These are phyloP conservation scores for Curvularia lunata DNA, from an alignment of 2,329 filamentous ascomycete genomes.

Conservation along the genomic window DNA sequence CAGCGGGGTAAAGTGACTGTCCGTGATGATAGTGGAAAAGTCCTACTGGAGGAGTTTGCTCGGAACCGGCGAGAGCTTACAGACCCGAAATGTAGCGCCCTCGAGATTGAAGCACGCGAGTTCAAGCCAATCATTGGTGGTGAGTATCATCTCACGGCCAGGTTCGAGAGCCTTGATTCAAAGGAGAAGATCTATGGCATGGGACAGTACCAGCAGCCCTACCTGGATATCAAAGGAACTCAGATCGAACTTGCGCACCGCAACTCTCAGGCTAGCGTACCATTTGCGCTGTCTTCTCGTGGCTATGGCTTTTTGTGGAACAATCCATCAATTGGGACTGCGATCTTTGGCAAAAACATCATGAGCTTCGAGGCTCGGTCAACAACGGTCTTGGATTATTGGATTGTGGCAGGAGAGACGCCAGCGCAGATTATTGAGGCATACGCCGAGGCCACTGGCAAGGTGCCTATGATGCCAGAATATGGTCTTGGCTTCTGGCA, in stretches of 20 bases:
- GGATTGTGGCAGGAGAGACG: slow-evolving; percentile 65
- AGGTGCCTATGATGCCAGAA: slow-evolving; percentile 69
- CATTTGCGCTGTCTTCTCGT: slow-evolving; percentile 65
- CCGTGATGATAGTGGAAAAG: slow-evolving; percentile 49
- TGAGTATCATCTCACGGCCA: slow-evolving; percentile 63
- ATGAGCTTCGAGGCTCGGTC: slow-evolving; percentile 68
- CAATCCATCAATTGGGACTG: slow-evolving; percentile 67
- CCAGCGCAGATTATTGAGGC: slow-evolving; percentile 63
- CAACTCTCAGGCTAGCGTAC: slow-evolving; percentile 70
- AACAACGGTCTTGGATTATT: slow-evolving; percentile 66
- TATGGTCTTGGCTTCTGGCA: slow-evolving; percentile 74
- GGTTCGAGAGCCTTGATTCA: slow-evolving; percentile 62
- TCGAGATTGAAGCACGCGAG: slow-evolving; percentile 64
- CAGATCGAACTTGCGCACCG: slow-evolving; percentile 70
- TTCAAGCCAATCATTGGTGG: slow-evolving; percentile 61
- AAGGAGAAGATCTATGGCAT: slow-evolving; percentile 71
- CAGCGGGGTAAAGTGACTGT: slow-evolving; percentile 59
- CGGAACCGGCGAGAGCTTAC: slow-evolving; percentile 58
- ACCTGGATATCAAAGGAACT: slow-evolving; percentile 66
- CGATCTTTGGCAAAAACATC: slow-evolving; percentile 65
- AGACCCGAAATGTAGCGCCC: slow-evolving; percentile 65
- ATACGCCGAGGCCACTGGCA: slow-evolving; percentile 64
- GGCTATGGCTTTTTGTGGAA: slow-evolving; percentile 73
- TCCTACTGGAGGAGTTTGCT: slow-evolving; percentile 61
- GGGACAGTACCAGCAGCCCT: slow-evolving; percentile 72